These are phyloP conservation scores for Geoglossum cookeanum DNA, from an alignment of 2,329 filamentous ascomycete species.

Conservation along the genomic window DNA sequence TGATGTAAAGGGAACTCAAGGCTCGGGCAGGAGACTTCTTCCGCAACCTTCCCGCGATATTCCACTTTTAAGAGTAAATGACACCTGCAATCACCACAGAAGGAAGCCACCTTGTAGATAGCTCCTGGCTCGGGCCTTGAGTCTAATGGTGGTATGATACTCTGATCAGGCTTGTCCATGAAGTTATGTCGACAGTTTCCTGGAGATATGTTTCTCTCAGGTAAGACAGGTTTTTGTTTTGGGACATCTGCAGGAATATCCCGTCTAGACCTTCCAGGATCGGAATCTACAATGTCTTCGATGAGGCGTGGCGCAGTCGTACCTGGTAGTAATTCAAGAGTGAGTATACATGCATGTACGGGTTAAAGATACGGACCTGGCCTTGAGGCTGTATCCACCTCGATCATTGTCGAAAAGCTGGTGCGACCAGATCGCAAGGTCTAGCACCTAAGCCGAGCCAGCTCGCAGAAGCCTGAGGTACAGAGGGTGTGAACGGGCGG, in stretches of 20 bases:
- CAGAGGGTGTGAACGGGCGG: background rate
- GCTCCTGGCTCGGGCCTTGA: constrained; percentile 20
- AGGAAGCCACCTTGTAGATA: constrained; percentile 36
- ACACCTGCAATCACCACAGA: constrained; percentile 41
- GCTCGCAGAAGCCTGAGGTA: background rate
- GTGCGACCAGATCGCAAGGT: background rate
- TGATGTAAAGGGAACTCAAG: constrained; percentile 40
- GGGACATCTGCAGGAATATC: constrained; percentile 40
- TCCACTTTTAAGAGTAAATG: constrained; percentile 40
- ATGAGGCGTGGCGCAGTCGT: constrained; percentile 32
- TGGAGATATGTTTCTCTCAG: background rate
- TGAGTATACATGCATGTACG: background rate
- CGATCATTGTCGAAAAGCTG: background rate
- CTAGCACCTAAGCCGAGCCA: background rate
- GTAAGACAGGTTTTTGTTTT: constrained; percentile 11
- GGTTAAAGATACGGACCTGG: constrained; percentile 6
- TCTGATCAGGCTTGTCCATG: constrained; percentile 36
- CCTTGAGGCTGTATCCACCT: constrained; percentile 8
- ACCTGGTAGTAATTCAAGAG: constrained; percentile 18
- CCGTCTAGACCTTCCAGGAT: constrained; percentile 26
- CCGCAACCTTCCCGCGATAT: constrained; percentile 24
- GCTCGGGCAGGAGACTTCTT: constrained; percentile 26
- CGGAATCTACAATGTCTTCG: constrained; percentile 26
- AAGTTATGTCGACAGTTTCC: constrained; percentile 37
- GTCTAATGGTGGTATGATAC: constrained; percentile 26